These are phyloP conservation scores for Tinospora cordifolia DNA, from an alignment of 164 flowering plant genomes.

Conservation along the genomic window DNA sequence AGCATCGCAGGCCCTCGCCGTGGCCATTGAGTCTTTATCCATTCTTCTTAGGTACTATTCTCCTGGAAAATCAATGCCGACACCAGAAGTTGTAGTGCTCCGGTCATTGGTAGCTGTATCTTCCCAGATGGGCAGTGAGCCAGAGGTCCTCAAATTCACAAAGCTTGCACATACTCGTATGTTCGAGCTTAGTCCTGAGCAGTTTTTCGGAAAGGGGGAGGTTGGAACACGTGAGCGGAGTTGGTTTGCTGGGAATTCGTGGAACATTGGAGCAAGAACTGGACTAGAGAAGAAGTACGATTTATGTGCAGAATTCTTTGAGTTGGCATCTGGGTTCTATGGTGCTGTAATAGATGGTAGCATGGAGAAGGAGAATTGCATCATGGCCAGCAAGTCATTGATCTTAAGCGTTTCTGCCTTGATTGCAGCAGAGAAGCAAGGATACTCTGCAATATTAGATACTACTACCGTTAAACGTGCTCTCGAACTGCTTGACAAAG, in stretches of 20 bases:
- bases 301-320: slow-evolving; percentile 54
- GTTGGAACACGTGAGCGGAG: slow-evolving; percentile 67
- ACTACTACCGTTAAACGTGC: slow-evolving; percentile 55
- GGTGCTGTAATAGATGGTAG: slow-evolving; percentile 30
- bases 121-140: slow-evolving; percentile 39
- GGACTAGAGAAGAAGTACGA: slow-evolving; percentile 55
- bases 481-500: slow-evolving; percentile 59
- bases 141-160: slow-evolving; percentile 45
- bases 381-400: slow-evolving; percentile 60
- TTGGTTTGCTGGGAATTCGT: slow-evolving; percentile 77
- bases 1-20: slow-evolving; percentile 67
- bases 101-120: slow-evolving; percentile 64
- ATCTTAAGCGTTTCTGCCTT: slow-evolving; percentile 56
- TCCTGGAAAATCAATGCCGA: slow-evolving; percentile 54
- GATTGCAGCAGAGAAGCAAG: slow-evolving; percentile 58
- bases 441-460: slow-evolving; percentile 33
- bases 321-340: slow-evolving; percentile 67
- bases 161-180: slow-evolving; percentile 42
- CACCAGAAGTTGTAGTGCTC: slow-evolving; percentile 57
- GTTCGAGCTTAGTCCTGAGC: slow-evolving; percentile 51
- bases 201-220: slow-evolving; percentile 72
- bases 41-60: slow-evolving; percentile 53
- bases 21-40: slow-evolving; percentile 68
- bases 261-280: slow-evolving; percentile 65
- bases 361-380: slow-evolving; percentile 33